These are phyloP conservation scores for Westerdykella sp. DNA, from an alignment of 2,329 filamentous ascomycete species.

Conservation along the genomic window DNA sequence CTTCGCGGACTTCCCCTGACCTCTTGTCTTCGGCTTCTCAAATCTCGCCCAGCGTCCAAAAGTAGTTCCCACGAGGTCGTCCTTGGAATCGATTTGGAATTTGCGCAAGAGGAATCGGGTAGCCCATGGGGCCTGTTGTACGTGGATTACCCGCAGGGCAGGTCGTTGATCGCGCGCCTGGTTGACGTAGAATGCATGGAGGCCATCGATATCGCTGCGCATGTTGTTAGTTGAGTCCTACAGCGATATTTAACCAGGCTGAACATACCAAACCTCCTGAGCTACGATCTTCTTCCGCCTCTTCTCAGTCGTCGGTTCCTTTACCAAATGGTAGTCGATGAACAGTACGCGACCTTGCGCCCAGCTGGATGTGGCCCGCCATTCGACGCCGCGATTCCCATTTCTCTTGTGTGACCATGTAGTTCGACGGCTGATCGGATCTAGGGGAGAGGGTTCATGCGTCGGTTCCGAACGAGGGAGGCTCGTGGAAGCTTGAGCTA, in stretches of 20 bases:
- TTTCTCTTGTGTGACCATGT: conserved; percentile 26
- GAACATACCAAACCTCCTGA: conserved; percentile 31
- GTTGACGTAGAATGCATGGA: conserved; percentile 42
- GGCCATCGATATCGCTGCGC: conserved; percentile 39
- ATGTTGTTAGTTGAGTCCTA: too few species aligned
- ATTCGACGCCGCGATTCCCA: conserved; percentile 33
- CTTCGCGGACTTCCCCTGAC: conserved; percentile 35
- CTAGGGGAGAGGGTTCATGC: background rate
- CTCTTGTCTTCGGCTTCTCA: conserved; percentile 42
- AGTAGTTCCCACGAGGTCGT: conserved; percentile 44
- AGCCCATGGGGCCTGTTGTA: conserved; percentile 51
- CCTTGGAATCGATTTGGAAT: conserved; percentile 47
- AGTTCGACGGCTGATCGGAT: conserved; percentile 7
- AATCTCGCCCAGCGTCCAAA: conserved; percentile 47
- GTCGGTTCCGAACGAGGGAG: too few species aligned
- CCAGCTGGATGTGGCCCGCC: conserved; percentile 34
- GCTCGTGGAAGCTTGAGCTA: too few species aligned
- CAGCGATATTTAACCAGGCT: too few species aligned
- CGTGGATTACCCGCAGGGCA: conserved; percentile 41
- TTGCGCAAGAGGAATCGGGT: conserved; percentile 45
- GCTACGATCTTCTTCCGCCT: conserved; percentile 42
- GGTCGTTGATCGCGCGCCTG: conserved; percentile 30
- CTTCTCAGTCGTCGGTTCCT: conserved; percentile 31
- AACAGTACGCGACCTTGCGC: conserved; percentile 44
- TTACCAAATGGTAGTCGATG: conserved; percentile 43